phyloP scores from a whole-genome alignment of 768 basidiomycete genomes.

The Crucibulum laeve region DNA sequence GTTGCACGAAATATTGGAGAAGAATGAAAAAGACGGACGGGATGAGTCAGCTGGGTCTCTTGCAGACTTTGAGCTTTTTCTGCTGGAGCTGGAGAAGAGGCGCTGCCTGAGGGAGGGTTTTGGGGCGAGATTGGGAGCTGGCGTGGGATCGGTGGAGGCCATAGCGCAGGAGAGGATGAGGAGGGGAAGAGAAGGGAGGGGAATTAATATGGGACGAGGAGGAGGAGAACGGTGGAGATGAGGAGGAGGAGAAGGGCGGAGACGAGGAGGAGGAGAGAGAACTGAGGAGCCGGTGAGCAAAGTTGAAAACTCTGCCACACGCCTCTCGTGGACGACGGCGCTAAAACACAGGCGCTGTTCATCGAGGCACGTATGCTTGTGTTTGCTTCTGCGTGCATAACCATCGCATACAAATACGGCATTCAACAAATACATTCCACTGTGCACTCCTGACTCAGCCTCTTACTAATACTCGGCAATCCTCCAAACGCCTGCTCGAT shows the following conservation, averaged over 20 bases:
- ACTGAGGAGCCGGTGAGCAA: too few species aligned
- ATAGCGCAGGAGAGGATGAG: not conserved
- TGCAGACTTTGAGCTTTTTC: slow-evolving; percentile 15
- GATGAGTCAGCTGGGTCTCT: slow-evolving; percentile 21
- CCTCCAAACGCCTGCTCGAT: slow-evolving; percentile 11
- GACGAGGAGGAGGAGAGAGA: too few species aligned
- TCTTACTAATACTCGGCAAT: slow-evolving; percentile 44
- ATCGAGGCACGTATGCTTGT: too few species aligned
- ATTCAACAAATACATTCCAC: too few species aligned
- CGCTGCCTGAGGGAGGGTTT: slow-evolving; percentile 27
- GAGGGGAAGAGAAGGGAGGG: slow-evolving; percentile 8
- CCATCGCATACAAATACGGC: too few species aligned
- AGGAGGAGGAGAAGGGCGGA: slow-evolving; percentile 6
- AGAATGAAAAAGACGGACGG: slow-evolving; percentile 13
- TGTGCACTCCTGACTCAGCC: slow-evolving; percentile 41
- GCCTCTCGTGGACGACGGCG: too few species aligned
- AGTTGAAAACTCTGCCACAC: too few species aligned
- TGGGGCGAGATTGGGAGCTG: slow-evolving; percentile 4
- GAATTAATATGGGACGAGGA: too few species aligned
- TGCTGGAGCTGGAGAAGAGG: slow-evolving; percentile 22
- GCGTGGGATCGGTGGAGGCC: slow-evolving; percentile 6
- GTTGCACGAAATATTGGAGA: not conserved
- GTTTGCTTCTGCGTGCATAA: too few species aligned
- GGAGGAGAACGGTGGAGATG: slow-evolving; percentile 4
- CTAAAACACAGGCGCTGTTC: too few species aligned